These are phyloP conservation scores for Polytrichum formosum DNA, from an alignment of 225 moss, liverwort and hornwort genomes.

Conservation along the genomic window DNA sequence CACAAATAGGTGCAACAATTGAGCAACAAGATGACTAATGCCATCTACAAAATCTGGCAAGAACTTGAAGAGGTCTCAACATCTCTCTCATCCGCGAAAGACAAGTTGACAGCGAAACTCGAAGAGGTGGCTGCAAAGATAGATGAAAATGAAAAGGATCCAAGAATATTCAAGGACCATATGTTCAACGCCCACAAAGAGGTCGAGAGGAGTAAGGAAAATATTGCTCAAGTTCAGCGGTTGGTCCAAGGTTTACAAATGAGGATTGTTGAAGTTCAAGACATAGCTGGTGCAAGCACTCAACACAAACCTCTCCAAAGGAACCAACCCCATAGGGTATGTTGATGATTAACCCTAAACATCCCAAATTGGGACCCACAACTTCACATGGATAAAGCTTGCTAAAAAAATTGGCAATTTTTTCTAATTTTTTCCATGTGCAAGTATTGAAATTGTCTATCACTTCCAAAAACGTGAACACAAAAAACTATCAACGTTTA, in stretches of 20 bases:
- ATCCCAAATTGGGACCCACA: background rate
- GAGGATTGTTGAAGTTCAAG: conserved; percentile 18
- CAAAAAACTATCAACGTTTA: too few species aligned
- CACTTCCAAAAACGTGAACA: too few species aligned
- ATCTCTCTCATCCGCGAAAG: conserved; percentile 22
- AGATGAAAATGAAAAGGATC: conserved; percentile 16
- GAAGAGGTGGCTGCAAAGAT: conserved; percentile 25
- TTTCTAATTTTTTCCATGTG: background rate
- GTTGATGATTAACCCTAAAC: background rate
- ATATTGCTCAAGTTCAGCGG: conserved; percentile 23
- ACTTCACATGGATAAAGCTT: background rate
- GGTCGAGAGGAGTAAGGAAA: conserved; percentile 27
- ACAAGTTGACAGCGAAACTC: conserved; percentile 30
- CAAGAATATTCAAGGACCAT: conserved; percentile 16
- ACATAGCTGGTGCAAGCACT: conserved; percentile 1
- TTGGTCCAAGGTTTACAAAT: conserved; percentile 29
- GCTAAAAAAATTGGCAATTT: background rate
- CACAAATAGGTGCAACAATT: too few species aligned
- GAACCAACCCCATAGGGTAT: too few species aligned
- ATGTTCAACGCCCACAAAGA: conserved; percentile 29
- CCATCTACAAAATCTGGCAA: conserved; percentile 24
- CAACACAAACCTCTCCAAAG: too few species aligned
- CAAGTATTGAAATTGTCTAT: too few species aligned
- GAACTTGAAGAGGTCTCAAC: conserved; percentile 33
- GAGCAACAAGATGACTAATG: conserved; percentile 17